Conservation (phyloP, 768 basidiomycete genomes). For the Dioszegia aurantiaca region DNA sequence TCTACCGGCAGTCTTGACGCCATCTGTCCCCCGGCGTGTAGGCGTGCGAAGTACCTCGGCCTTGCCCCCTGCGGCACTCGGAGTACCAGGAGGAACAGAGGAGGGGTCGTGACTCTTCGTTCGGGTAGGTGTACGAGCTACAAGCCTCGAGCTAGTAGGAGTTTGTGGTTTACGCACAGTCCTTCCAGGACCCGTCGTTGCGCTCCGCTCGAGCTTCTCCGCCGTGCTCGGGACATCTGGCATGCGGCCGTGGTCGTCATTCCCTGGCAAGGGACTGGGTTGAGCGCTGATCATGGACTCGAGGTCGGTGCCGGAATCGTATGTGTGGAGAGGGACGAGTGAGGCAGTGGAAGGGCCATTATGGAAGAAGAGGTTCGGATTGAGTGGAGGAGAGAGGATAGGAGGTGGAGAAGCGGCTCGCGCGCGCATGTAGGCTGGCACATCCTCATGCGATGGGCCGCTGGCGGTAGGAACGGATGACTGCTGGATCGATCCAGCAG, state of each 20-base stretch:
- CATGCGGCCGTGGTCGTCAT: conserved; percentile 10
- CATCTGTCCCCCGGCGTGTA: conserved; percentile 1
- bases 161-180: not conserved
- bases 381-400: conserved; percentile 31
- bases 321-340: conserved; percentile 6
- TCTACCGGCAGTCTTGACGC: not conserved
- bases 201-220: conserved; percentile 17
- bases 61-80: not conserved
- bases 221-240: conserved; percentile 33
- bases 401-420: conserved; percentile 30
- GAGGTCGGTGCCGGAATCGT: conserved; percentile 10
- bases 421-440: conserved; percentile 37
- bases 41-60: conserved; percentile 5
- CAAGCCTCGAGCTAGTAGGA: not conserved
- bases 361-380: conserved; percentile 43
- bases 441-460: conserved; percentile 4
- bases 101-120: conserved; percentile 6
- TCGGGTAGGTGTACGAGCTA: not conserved
- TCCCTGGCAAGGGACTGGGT: not conserved
- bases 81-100: not conserved
- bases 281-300: conserved; percentile 12
- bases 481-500: not conserved
- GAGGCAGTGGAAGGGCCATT: conserved; percentile 12
- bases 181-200: not conserved
- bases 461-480: conserved; percentile 4